Evolutionary conservation across 306 rosid genomes (phyloP).

Genomic region (Styphnolobium japonicum): DNA sequence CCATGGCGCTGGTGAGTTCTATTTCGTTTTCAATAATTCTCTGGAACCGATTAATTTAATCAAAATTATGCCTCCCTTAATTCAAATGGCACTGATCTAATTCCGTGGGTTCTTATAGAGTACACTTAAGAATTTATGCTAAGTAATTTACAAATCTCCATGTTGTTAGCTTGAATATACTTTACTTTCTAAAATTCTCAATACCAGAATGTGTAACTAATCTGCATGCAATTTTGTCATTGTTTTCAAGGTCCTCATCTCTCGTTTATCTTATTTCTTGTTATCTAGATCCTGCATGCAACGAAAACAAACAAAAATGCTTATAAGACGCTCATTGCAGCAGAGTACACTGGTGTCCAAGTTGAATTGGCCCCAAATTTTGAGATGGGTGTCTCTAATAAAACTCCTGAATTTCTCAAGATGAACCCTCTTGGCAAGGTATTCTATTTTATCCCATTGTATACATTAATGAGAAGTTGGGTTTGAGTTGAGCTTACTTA

Average conservation of each 20-base stretch:
- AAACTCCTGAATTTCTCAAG: conserved; percentile 71
- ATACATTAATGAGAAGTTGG: not conserved
- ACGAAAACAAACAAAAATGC: conserved; percentile 49
- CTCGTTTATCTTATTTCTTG: not conserved
- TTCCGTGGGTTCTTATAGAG: no score
- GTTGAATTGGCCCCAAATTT: conserved; percentile 48
- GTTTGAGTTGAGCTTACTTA: not conserved
- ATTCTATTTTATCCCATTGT: not conserved
- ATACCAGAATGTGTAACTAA: not conserved
- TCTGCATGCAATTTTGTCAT: not conserved
- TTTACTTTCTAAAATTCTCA: no score
- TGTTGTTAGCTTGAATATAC: no score
- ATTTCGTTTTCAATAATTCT: not conserved
- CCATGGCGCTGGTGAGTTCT: conserved; percentile 66
- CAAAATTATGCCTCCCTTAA: no score
- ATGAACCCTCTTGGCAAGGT: conserved; percentile 90
- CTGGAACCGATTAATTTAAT: not conserved
- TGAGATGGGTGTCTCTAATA: conserved; percentile 72
- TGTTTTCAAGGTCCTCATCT: no score
- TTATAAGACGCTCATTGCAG: conserved; percentile 62
- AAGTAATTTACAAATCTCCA: no score
- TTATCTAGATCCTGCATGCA: conserved; percentile 56
- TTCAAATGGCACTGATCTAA: no score
- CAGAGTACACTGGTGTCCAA: conserved; percentile 56
- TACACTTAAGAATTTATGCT: no score